Evolutionary conservation across 2,329 filamentous ascomycete genomes (phyloP).

Genomic region (Parastagonospora avenae): DNA sequence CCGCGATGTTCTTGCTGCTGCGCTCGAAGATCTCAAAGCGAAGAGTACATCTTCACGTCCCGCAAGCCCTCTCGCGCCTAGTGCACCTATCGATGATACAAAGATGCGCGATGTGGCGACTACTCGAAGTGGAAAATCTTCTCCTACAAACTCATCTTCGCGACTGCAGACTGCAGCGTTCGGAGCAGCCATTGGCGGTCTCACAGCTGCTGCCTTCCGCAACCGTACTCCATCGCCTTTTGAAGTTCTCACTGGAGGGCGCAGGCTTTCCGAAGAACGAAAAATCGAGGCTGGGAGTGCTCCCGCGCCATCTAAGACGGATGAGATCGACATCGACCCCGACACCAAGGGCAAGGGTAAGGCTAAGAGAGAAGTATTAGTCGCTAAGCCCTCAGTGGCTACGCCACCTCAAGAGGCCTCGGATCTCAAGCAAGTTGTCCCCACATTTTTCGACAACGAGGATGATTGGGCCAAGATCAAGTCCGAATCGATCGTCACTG

Average conservation of each 20-base stretch:
- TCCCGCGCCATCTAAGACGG: conserved; percentile 6
- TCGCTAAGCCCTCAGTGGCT: conserved; percentile 3
- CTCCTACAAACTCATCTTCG: conserved; percentile 26
- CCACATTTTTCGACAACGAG: conserved; percentile 38
- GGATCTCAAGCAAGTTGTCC: conserved; percentile 20
- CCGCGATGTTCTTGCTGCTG: conserved; percentile 29
- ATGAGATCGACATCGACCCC: conserved; percentile 3
- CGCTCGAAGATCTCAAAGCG: conserved; percentile 22
- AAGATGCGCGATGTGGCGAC: conserved; percentile 23
- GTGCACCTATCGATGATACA: conserved; percentile 29
- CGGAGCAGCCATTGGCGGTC: conserved; percentile 32
- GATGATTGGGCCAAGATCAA: conserved; percentile 36
- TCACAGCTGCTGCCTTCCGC: conserved; percentile 21
- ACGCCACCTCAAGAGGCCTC: conserved; percentile 5
- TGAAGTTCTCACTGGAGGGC: not conserved
- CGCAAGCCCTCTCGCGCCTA: conserved; percentile 27
- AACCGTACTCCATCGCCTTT: conserved; percentile 22
- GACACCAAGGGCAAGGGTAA: conserved; percentile 24
- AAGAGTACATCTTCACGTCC: conserved; percentile 16
- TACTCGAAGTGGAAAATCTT: conserved; percentile 17
- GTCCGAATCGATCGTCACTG: conserved; percentile 29
- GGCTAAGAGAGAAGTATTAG: conserved; percentile 37
- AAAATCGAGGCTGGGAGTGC: not conserved
- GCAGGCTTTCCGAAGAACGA: not conserved
- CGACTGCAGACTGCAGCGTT: conserved; percentile 36